Conservation (phyloP, 2,329 filamentous ascomycete genomes). For the Juglanconis sp. region DNA sequence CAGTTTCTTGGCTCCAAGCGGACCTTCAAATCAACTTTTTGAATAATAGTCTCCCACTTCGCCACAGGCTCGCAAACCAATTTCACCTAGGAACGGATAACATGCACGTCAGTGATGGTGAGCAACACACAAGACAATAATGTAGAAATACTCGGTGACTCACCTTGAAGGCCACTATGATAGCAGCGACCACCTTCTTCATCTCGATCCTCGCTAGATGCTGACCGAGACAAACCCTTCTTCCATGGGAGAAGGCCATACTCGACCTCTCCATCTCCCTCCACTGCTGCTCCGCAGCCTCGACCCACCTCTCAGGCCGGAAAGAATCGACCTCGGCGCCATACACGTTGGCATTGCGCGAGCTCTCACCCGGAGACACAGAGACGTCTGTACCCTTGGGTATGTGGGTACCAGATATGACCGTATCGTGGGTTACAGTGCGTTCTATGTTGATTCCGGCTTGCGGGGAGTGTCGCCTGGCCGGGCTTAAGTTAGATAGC, state of each 20-base stretch:
- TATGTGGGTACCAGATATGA: not conserved
- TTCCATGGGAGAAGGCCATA: not conserved
- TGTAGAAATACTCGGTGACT: not conserved
- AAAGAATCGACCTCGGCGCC: slow-evolving; percentile 11
- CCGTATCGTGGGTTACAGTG: not conserved
- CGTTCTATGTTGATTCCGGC: not conserved
- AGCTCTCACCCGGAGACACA: not conserved
- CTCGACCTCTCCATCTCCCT: not conserved
- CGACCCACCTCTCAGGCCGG: slow-evolving; percentile 5
- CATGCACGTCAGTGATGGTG: no score
- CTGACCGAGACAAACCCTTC: not conserved
- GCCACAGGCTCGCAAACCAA: not conserved
- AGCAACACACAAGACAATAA: no score
- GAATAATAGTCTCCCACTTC: not conserved
- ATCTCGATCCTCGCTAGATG: not conserved
- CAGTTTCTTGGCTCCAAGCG: not conserved
- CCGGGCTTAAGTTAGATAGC: not conserved
- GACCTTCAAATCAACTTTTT: not conserved
- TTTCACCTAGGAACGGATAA: no score
- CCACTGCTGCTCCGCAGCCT: not conserved
- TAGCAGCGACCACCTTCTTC: not conserved
- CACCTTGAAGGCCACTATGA: not conserved
- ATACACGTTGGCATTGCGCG: slow-evolving; percentile 1
- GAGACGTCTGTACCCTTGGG: not conserved
- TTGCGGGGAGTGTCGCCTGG: not conserved